A percentile compares a stretch with the other conserved stretches of the same genome.
Evolutionary conservation across 2,329 filamentous ascomycete species (phyloP).

Genomic region (Xylaria sp.): DNA sequence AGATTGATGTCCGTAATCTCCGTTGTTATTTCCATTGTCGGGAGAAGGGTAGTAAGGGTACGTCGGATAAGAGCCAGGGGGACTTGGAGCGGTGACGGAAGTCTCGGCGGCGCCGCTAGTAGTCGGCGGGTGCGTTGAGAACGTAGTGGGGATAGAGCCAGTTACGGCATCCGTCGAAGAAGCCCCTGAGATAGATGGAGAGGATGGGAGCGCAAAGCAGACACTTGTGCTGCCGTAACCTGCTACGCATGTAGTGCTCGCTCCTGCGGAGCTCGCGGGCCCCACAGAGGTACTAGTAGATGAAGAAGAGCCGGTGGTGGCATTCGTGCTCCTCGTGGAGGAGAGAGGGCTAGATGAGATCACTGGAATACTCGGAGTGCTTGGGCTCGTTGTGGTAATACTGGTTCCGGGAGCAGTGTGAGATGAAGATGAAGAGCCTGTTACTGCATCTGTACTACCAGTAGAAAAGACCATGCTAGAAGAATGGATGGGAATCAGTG

Average conservation of each 20-base stretch:
- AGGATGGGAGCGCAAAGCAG: conserved; percentile 20
- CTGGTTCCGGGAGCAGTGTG: conserved; percentile 12
- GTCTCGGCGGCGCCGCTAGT: neutral
- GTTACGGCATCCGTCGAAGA: conserved; percentile 30
- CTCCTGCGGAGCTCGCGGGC: conserved; percentile 6
- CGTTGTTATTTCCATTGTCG: neutral
- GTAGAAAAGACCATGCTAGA: conserved; percentile 32
- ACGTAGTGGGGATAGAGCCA: conserved; percentile 25
- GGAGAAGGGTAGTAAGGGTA: conserved; percentile 7
- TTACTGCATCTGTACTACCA: conserved; percentile 30
- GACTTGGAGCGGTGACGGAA: conserved; percentile 12
- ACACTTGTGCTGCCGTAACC: conserved; percentile 29
- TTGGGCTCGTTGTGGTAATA: conserved; percentile 13
- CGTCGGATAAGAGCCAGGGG: conserved; percentile 24
- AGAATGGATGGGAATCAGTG: neutral
- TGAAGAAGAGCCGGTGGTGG: conserved; percentile 27
- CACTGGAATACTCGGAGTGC: conserved; percentile 31
- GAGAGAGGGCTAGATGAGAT: conserved; percentile 5
- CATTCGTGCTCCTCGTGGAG: conserved; percentile 25
- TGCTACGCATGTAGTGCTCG: conserved; percentile 30
- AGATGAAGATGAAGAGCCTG: conserved; percentile 28
- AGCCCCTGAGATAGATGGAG: conserved; percentile 16
- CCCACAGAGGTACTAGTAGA: conserved; percentile 9
- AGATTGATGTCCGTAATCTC: neutral
- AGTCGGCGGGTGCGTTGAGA: conserved; percentile 25